Evolutionary conservation across 805 yeast genomes (phyloP).

Genomic region (Priceomyces fermenticarens): DNA sequence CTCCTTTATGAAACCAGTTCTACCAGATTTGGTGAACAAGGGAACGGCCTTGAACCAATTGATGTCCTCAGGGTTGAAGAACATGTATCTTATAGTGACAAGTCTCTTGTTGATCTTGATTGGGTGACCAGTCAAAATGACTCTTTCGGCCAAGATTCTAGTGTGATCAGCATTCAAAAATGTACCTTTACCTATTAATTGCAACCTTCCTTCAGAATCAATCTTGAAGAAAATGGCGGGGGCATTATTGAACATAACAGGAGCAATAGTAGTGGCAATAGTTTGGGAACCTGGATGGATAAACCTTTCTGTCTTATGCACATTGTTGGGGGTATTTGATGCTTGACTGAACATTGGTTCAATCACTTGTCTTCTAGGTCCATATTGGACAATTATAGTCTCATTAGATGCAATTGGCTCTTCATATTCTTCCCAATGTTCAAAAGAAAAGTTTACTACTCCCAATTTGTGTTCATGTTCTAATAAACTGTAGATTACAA

Average conservation of each 20-base stretch:
- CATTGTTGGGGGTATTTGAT: slow-evolving; percentile 75
- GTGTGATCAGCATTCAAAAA: slow-evolving; percentile 82
- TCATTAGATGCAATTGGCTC: slow-evolving; percentile 85
- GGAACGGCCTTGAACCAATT: slow-evolving; percentile 89
- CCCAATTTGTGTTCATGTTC: slow-evolving; percentile 86
- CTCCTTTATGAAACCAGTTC: slow-evolving; percentile 92
- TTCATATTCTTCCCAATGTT: slow-evolving; percentile 87
- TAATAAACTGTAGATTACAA: slow-evolving; percentile 70
- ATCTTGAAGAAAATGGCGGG: slow-evolving; percentile 83
- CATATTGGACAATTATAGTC: slow-evolving; percentile 81
- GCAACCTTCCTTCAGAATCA: slow-evolving; percentile 47
- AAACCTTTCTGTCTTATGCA: slow-evolving; percentile 81
- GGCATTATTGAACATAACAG: slow-evolving; percentile 76
- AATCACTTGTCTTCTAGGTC: slow-evolving; percentile 82
- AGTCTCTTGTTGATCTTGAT: slow-evolving; percentile 90
- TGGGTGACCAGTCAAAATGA: slow-evolving; percentile 89
- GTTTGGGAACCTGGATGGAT: slow-evolving; percentile 68
- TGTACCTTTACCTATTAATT: slow-evolving; percentile 86
- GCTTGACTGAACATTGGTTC: slow-evolving; percentile 82
- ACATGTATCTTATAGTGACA: slow-evolving; percentile 95
- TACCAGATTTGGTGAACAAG: slow-evolving; percentile 85
- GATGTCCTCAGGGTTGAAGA: slow-evolving; percentile 87
- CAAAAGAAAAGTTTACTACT: slow-evolving; percentile 75
- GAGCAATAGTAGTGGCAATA: slow-evolving; percentile 85
- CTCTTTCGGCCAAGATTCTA: slow-evolving; percentile 83